Base-by-base conservation (phyloP, 352 stramenopile genomes). In the Phytophthora hybrid region DNA sequence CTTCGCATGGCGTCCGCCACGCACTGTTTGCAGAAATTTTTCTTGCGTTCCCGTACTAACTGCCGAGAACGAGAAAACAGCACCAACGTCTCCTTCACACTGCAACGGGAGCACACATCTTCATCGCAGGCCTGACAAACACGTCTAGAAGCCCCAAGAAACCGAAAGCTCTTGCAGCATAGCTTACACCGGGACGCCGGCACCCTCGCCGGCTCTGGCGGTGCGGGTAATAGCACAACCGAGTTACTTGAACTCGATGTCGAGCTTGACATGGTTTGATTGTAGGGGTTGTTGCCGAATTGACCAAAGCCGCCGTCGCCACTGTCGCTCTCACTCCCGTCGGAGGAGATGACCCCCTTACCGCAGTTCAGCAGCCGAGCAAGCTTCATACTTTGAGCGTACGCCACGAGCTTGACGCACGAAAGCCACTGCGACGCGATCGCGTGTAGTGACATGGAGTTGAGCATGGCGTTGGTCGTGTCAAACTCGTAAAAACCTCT, bases 361-460 rank as follows among this genome's bases (percentile, higher is more conserved):
- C 59, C 69, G 41, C 63, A 64, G 52, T 80, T 73, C 9, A 83
- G 19, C 1, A 83, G 58, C 16, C 77, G 68, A 10, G 74, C 46
- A 18, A 88, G 77, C 73, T 88, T 88, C 64, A 81, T 76, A 61
- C 75, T 85, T 59, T 87, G 71, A 9, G 81, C 77, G 59, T 78
- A 78, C 41, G 79, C 46, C 3, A 81, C 59, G 2, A 81, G 56
- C 49, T 81, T 80, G 49, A 54, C 51, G 9, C 68, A 73, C 16
- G 77, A 83, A 23, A 76, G 18, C 73, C 73, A 81, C 53, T 79
- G 71, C 0, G 64, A 76, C 11, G 74, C 74, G 26, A 76, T 61
- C 26, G 66, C 68, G 62, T 80, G 73, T 46, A 79, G 61, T 1
- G 77, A 80, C n/a, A 81, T 79, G 32, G 77, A 76, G 56, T 80